Evolutionary conservation across 257 asterid species (phyloP).

Genomic region (Solanum pinnatisectum): DNA sequence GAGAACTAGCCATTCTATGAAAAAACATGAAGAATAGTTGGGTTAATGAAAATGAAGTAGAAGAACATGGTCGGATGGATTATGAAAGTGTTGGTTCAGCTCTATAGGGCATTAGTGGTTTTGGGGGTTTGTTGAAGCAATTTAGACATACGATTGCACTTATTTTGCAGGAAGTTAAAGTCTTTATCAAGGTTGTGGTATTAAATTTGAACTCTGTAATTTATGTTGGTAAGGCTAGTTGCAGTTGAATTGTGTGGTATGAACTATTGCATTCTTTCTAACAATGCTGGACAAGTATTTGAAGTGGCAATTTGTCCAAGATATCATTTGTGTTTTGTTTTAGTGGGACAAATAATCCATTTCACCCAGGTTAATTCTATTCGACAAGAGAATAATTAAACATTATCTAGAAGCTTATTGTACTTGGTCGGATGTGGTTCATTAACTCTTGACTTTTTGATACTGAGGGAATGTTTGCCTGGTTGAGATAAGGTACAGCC

Average conservation of each 20-base stretch:
- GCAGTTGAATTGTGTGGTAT: not conserved
- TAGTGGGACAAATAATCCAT: not conserved
- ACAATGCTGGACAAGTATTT: not conserved
- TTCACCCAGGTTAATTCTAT: not conserved
- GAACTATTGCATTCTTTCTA: not conserved
- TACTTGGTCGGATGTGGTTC: not conserved
- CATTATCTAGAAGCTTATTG: not conserved
- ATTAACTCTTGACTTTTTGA: not conserved
- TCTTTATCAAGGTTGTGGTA: not conserved
- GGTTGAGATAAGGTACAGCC: not conserved
- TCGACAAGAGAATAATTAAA: not conserved
- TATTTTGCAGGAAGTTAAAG: not conserved
- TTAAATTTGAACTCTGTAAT: not conserved
- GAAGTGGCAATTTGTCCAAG: not conserved
- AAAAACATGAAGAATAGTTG: not conserved
- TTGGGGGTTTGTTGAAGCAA: not conserved
- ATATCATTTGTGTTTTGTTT: not conserved
- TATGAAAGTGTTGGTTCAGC: not conserved
- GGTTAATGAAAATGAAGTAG: not conserved
- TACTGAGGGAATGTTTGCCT: not conserved
- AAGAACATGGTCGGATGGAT: not conserved
- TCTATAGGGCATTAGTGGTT: not conserved
- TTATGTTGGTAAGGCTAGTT: not conserved
- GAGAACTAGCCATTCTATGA: not conserved
- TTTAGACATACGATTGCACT: not conserved